Percentiles rank a stretch among this genome's conserved stretches.
These are phyloP conservation scores for Blepharisma undulans DNA, from an alignment of 169 alveolate species.

Conservation along the genomic window DNA sequence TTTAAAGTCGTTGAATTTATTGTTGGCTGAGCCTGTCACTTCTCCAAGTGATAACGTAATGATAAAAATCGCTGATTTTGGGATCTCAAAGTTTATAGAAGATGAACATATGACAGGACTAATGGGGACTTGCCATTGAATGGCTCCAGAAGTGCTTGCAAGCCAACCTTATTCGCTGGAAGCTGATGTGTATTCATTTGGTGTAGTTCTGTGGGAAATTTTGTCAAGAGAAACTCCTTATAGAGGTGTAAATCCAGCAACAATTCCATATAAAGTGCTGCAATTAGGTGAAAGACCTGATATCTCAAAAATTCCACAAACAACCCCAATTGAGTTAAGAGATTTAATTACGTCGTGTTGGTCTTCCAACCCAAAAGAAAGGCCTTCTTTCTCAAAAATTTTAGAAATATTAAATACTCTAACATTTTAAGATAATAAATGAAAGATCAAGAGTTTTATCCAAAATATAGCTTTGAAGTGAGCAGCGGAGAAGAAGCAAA, in stretches of 20 bases:
- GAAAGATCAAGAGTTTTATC: not conserved
- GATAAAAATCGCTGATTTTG: constrained; percentile 77
- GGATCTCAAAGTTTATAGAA: constrained; percentile 59
- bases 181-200: constrained; percentile 42
- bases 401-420: constrained; percentile 2
- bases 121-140: constrained; percentile 87
- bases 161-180: constrained; percentile 56
- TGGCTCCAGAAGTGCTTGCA: constrained; percentile 88
- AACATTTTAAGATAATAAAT: not conserved
- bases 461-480: constrained; percentile 17
- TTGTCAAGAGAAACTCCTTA: constrained; percentile 33
- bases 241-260: not conserved
- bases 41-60: constrained; percentile 49
- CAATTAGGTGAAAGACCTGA: constrained; percentile 16
- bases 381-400: constrained; percentile 78
- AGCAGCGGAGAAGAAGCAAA: not conserved
- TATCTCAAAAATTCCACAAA: constrained; percentile 9
- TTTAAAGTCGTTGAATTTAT: constrained; percentile 63
- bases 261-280: not conserved
- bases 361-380: constrained; percentile 69
- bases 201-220: constrained; percentile 38
- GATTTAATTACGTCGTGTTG: constrained; percentile 73
- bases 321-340: constrained; percentile 61
- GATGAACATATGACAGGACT: constrained; percentile 67
- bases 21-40: constrained; percentile 44